Conservation (phyloP, 2,329 filamentous ascomycete species). For the Penicillium sp. region DNA sequence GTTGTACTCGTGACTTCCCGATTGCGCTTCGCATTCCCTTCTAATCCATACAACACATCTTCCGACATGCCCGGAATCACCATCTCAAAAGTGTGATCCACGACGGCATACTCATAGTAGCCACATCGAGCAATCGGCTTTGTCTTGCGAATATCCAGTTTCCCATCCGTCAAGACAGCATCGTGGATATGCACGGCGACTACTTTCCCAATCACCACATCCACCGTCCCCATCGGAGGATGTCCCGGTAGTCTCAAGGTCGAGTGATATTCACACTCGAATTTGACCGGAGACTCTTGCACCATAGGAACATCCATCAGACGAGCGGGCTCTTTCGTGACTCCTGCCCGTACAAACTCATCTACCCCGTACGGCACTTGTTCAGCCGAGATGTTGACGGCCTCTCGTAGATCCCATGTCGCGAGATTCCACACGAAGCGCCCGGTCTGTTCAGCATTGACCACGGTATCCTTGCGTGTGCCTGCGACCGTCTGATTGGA, state of each 20-base stretch:
- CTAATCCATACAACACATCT: slow-evolving; percentile 35
- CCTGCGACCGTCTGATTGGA: slow-evolving; percentile 49
- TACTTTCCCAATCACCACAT: slow-evolving; percentile 54
- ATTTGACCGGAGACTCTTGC: slow-evolving; percentile 49
- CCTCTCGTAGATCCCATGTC: slow-evolving; percentile 51
- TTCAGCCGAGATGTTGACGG: slow-evolving; percentile 52
- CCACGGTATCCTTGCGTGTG: slow-evolving; percentile 52
- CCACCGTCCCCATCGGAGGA: slow-evolving; percentile 53
- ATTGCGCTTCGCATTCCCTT: slow-evolving; percentile 33
- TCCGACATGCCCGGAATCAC: slow-evolving; percentile 39
- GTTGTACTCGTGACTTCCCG: slow-evolving; percentile 4
- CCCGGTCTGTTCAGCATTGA: slow-evolving; percentile 52
- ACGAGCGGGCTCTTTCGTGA: slow-evolving; percentile 46
- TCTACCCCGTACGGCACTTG: slow-evolving; percentile 47
- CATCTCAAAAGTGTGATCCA: slow-evolving; percentile 57
- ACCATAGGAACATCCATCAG: slow-evolving; percentile 49
- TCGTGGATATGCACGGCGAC: slow-evolving; percentile 55
- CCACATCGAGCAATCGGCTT: slow-evolving; percentile 56
- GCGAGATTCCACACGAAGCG: slow-evolving; percentile 57
- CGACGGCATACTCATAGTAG: slow-evolving; percentile 55
- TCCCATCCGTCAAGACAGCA: slow-evolving; percentile 49
- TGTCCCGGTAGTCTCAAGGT: slow-evolving; percentile 53
- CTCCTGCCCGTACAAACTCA: slow-evolving; percentile 48
- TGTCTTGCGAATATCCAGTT: slow-evolving; percentile 52
- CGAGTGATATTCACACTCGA: slow-evolving; percentile 54